Evolutionary conservation across 176 grass and related monocot species (phyloP), one percentile per base, ranked within the genome.

Genomic region (Aegilops speltoides): DNA sequence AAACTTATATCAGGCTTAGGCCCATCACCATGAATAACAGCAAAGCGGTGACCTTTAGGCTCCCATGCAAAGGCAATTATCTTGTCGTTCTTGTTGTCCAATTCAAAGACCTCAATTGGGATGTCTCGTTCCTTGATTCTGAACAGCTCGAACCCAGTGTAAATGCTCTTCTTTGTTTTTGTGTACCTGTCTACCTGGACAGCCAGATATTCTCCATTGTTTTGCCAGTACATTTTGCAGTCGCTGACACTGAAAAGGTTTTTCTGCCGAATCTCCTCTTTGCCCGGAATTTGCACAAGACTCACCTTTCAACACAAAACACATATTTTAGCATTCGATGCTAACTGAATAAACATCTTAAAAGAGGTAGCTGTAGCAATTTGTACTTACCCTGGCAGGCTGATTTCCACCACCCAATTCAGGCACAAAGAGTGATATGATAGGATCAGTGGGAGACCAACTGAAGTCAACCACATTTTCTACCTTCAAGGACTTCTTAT

Each of bases 1-100:
- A 97, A 91, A 57, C 92, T 94, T 79, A 95, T 80, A 69, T 97
- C 93, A 17, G 50, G 50, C 50, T 54, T 54, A 54, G 50, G 50
- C 26, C 93, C 83, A 79, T 97, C 95, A 29, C 95, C 95, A 52
- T 97, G 95, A 80, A 97, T 95, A 59, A 97, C 87, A 77, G 90
- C 95, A 87, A 97, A 97, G 54, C 95, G 87, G 29, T 97, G 95
- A 10, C 95, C 95, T 78, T 89, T 95, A 26, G 95, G 95, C 73
- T 97, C 95, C 95, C 95, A 97, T 64, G 95, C 93, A 80, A 97
- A 97, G 70, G 95, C 95, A 73, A 97, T 88, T 33, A 97, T 95
- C 73, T 97, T 97, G 83, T 97, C 95, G 73, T 97, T 97, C 78
- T 97, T 97, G 59, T 97, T 97, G 50, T 97, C 95, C 7, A 97